phyloP scores from a whole-genome alignment of 129 eudicot genomes.

The Saposhnikovia divaricata region DNA sequence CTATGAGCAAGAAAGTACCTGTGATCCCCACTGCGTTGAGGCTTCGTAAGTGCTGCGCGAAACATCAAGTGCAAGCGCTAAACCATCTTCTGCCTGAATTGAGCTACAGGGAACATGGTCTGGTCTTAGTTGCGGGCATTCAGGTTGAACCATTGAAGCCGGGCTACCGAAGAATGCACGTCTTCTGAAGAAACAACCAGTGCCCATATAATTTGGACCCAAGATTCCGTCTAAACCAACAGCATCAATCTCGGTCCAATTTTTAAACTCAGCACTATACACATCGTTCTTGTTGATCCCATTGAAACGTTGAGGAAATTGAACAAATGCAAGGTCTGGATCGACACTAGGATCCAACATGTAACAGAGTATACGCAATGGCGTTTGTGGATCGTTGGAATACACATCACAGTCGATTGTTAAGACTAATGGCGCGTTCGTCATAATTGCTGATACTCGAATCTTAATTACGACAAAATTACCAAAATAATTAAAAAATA shows the following conservation, averaged over 20 bases:
- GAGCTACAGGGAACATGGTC: conserved; percentile 19
- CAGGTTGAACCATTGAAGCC: conserved; percentile 21
- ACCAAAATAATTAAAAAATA: not conserved
- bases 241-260: conserved; percentile 29
- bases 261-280: conserved; percentile 42
- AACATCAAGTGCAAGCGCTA: conserved; percentile 38
- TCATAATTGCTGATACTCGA: conserved; percentile 55
- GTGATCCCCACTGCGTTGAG: conserved; percentile 42
- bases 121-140: conserved; percentile 28
- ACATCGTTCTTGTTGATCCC: conserved; percentile 51
- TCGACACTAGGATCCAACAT: conserved; percentile 25
- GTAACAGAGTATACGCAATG: conserved; percentile 43
- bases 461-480: conserved; percentile 27
- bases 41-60: conserved; percentile 34
- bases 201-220: conserved; percentile 54
- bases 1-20: conserved; percentile 17
- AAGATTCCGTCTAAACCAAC: conserved; percentile 48
- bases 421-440: conserved; percentile 56
- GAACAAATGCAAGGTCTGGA: conserved; percentile 47
- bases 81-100: conserved; percentile 13
- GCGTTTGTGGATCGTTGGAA: conserved; percentile 61
- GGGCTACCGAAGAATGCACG: conserved; percentile 54
- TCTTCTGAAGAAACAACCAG: conserved; percentile 56
- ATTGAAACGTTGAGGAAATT: conserved; percentile 57
- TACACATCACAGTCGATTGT: conserved; percentile 66